A percentile compares a stretch with the other conserved stretches of the same genome.
Conservation (phyloP, 148 eudicot genomes). For the Limonium bicolor region DNA sequence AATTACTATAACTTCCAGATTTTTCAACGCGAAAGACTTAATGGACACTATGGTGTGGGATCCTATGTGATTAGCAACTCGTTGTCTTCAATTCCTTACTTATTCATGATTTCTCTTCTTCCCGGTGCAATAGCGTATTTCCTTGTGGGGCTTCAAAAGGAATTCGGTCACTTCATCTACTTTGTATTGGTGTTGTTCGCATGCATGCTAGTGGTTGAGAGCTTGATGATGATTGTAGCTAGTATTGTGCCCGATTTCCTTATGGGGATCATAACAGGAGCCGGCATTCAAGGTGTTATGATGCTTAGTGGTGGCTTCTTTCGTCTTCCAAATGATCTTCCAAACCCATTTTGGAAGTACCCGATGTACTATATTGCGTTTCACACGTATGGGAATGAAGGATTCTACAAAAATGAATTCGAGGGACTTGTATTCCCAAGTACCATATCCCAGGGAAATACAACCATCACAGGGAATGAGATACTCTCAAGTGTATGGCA, state of each 20-base stretch:
- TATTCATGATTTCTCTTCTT: slow-evolving; percentile 21
- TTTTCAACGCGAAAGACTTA: slow-evolving; percentile 36
- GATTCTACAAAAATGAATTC: slow-evolving; percentile 42
- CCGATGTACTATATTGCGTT: slow-evolving; percentile 37
- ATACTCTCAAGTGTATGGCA: slow-evolving; percentile 39
- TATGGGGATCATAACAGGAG: slow-evolving; percentile 50
- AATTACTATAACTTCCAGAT: too few species aligned
- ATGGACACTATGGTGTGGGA: slow-evolving; percentile 43
- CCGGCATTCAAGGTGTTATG: slow-evolving; percentile 48
- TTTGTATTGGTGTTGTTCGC: slow-evolving; percentile 11
- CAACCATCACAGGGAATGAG: slow-evolving; percentile 22
- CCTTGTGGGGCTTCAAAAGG: slow-evolving; percentile 39
- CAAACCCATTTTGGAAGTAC: slow-evolving; percentile 39
- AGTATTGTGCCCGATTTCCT: slow-evolving; percentile 40
- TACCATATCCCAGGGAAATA: slow-evolving; percentile 8
- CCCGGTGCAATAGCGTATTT: slow-evolving; percentile 40
- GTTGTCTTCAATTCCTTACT: slow-evolving; percentile 30
- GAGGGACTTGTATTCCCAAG: slow-evolving; percentile 29
- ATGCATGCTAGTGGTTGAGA: slow-evolving; percentile 38
- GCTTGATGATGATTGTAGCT: slow-evolving; percentile 53
- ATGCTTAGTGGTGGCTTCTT: slow-evolving; percentile 46
- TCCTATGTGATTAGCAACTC: slow-evolving; percentile 39
- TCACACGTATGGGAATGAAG: slow-evolving; percentile 35
- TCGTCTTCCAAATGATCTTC: slow-evolving; percentile 41
- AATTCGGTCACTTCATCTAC: slow-evolving; percentile 21